phyloP scores from a whole-genome alignment of 345 rosid species.

The Stellera chamaejasme region DNA sequence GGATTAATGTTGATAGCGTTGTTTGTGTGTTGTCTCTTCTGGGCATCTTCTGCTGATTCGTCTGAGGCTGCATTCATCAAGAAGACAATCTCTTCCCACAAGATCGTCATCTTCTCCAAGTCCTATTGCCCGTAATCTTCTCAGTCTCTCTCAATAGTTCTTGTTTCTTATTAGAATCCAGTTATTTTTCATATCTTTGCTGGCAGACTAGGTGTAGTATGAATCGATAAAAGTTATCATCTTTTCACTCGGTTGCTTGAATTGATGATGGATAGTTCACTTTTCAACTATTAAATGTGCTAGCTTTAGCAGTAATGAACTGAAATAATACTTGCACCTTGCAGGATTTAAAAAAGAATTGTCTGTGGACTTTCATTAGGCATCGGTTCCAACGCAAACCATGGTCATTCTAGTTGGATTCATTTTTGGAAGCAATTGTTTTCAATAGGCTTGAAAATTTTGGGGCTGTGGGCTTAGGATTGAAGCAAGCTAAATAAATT shows the following conservation, averaged over 20 bases:
- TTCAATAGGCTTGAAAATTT: no score
- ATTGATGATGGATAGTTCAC: background rate
- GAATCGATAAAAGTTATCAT: background rate
- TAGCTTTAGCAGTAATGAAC: no score
- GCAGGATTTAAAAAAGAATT: no score
- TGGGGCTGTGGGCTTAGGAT: no score
- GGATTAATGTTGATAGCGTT: constrained; percentile 8
- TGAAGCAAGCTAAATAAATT: no score
- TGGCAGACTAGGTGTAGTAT: background rate
- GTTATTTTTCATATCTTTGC: background rate
- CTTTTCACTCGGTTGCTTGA: background rate
- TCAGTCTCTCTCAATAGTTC: background rate
- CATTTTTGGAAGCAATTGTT: no score
- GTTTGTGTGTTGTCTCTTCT: constrained; percentile 16
- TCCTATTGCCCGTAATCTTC: constrained; percentile 83
- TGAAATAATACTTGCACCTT: no score
- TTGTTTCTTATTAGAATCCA: background rate
- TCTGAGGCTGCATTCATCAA: constrained; percentile 50
- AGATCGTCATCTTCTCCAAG: constrained; percentile 95
- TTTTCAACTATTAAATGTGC: no score
- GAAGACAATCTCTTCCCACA: constrained; percentile 70
- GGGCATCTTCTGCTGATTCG: constrained; percentile 20
- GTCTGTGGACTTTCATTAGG: no score
- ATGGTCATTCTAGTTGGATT: no score
- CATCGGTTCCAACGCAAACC: no score